Percentiles rank a stretch among this genome's conserved stretches.
These are phyloP conservation scores for Ustilago nuda DNA, from an alignment of 1,284 basidiomycete genomes.

Conservation along the genomic window DNA sequence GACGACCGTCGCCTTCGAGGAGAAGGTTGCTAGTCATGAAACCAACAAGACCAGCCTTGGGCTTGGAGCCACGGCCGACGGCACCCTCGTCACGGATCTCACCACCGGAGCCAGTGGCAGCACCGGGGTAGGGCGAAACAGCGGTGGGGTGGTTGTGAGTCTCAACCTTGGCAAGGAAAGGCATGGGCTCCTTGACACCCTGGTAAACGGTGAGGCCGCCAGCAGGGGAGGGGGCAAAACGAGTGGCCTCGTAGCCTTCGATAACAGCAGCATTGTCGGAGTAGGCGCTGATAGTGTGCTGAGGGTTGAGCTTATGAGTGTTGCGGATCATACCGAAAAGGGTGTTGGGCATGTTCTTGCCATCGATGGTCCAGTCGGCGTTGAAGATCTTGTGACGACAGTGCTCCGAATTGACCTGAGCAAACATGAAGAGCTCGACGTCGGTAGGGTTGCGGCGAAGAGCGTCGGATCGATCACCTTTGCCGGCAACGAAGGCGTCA, in stretches of 20 bases:
- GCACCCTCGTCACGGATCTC: conserved; percentile 99
- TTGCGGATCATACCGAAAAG: conserved; percentile 99
- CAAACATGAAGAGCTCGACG: conserved; percentile 99
- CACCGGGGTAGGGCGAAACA: conserved; percentile 96
- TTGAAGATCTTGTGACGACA: conserved; percentile 99
- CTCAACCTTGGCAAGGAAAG: conserved; percentile 96
- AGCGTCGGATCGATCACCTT: conserved; percentile 71
- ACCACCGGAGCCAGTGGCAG: conserved; percentile 96
- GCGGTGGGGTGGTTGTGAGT: conserved; percentile 99
- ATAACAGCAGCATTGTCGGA: conserved; percentile 98
- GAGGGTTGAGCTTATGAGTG: conserved; percentile 82
- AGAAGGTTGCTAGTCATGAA: conserved; percentile 93
- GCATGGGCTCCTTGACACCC: conserved; percentile 74
- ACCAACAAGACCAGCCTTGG: conserved; percentile 93
- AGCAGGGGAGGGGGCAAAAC: conserved; percentile 78
- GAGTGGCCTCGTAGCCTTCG: conserved; percentile 79
- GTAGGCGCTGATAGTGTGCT: conserved; percentile 89
- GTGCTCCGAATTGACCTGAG: conserved; percentile 99
- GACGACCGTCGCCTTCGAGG: conserved; percentile 50
- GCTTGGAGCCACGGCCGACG: conserved; percentile 92
- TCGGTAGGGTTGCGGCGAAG: conserved; percentile 76
- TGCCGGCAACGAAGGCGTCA: conserved; percentile 79
- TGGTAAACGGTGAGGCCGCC: conserved; percentile 48
- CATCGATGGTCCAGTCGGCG: conserved; percentile 92
- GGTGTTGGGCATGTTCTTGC: conserved; percentile 77